Percentiles rank a stretch among this genome's conserved stretches.
These are phyloP conservation scores for Stachybotrys elegans DNA, from an alignment of 2,329 filamentous ascomycete genomes.

Conservation along the genomic window DNA sequence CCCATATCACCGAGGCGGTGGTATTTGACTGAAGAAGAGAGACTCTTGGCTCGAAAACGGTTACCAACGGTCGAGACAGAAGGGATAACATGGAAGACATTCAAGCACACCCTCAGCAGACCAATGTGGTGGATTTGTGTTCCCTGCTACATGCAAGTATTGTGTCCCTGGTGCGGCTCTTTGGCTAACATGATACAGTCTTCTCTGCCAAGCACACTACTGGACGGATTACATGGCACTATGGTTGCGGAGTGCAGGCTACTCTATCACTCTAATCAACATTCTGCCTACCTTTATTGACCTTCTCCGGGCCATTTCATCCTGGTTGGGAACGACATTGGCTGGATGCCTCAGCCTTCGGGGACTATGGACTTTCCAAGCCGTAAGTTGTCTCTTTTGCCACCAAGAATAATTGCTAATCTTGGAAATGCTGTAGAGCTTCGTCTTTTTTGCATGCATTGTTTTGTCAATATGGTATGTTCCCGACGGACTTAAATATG, in stretches of 20 bases:
- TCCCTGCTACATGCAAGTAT: constrained; percentile 15
- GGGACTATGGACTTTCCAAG: constrained; percentile 22
- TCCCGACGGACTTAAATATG: constrained; percentile 21
- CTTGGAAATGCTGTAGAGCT: background rate
- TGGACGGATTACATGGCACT: constrained; percentile 22
- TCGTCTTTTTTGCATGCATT: constrained; percentile 18
- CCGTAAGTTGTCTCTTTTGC: constrained; percentile 1
- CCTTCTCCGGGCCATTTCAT: constrained; percentile 17
- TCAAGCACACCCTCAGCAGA: constrained; percentile 16
- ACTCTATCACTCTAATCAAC: constrained; percentile 20
- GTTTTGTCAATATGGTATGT: constrained; percentile 24
- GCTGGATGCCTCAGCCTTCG: constrained; percentile 20
- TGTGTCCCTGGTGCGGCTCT: background rate
- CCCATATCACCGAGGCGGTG: constrained; percentile 17
- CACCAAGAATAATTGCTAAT: background rate
- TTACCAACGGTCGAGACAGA: constrained; percentile 15
- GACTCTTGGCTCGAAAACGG: constrained; percentile 14
- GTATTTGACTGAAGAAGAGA: constrained; percentile 17
- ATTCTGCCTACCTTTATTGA: constrained; percentile 22
- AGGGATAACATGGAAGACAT: constrained; percentile 18
- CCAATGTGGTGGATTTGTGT: constrained; percentile 21
- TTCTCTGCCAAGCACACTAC: constrained; percentile 16
- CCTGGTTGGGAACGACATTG: constrained; percentile 21
- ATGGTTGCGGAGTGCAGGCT: constrained; percentile 17
- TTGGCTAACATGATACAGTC: constrained; percentile 12